Base-by-base conservation (phyloP, 164 flowering plant genomes). In the Tinospora cordifolia region DNA sequence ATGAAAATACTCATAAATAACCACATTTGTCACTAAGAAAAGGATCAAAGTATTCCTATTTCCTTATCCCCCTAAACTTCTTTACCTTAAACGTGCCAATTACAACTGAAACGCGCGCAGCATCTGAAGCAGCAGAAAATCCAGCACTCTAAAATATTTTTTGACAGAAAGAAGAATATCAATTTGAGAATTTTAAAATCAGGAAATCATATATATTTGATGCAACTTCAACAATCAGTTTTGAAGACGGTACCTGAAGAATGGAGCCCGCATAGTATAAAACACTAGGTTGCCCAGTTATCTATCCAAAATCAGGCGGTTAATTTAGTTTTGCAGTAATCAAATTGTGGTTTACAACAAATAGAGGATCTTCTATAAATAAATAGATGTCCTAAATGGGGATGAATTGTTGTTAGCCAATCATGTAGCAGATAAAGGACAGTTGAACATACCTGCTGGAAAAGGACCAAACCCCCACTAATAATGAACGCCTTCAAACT, bases 211-310 rank as follows among this genome's bases (percentile, higher is more conserved):
- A 59, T 27, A 13, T 6, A 60, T 6, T 30, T 39, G 47, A 27
- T 24, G 40, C 41, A 26, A 21, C 62, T 30, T 67, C 36, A 59
- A 34, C 2, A 47, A 34, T 68, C 49, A 34, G 65, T n/a, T 57
- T 30, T 17, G 46, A 58, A 57, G 62, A 24, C 22, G 38, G 39
- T 84, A 92, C 97, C 99, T 94, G 97, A 70, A 92, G 94, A 76
- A 94, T 92, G n/a, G 95, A 65, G 74, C 92, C 99, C 4, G 99
- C 98, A 81, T 92, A 94, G 78, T 94, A 92, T 34, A 94, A 79
- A 70, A 94, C 97, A 83, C 99, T 94, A 49, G 99, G 99, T 71
- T 94, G 97, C 67, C 97, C 99, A 41, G 99, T 92, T 77, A 94
- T 90, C 99, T 94, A 84, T 70, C 77, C 77, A 83, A 22, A 74